Evolutionary conservation across 306 rosid genomes (phyloP), one percentile per base, ranked within the genome.

Genomic region (Quercus suber): DNA sequence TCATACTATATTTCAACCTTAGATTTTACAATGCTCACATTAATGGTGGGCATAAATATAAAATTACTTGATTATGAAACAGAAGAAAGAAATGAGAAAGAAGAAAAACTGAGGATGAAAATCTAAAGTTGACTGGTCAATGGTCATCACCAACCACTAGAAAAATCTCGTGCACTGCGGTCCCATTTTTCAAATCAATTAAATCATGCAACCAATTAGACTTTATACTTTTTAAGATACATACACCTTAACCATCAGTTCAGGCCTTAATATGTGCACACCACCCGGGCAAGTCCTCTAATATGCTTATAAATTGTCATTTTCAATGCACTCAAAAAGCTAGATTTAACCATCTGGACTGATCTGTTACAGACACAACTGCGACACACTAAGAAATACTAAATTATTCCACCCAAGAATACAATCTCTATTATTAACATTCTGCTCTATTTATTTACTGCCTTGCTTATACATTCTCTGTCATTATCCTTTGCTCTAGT

Each of bases 321-420:
- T 53, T 70, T 73, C 77, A 69, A 28, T 28, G 60, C 81, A 21
- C 57, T 80, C 68, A 55, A 3, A 49, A 55, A 57, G 70, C 78
- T 14, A 60, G 67, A 68, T 45, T 33, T 8, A 49, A 35, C 41
- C 52, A 19, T 49, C 37, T 30, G 23, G 71, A 5, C 28, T 64
- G 45, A 35, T n/a, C 1, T 17, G 53, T 3, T 49, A 49, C 53
- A 49, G 53, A 49, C 53, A 49, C 53, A 49, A 12, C 53, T 49
- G 15, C 53, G 53, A 49, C 53, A 49, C 53, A 12, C 1, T 49
- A 49, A 11, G 53, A 49, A 49, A 10, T 49, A 49, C 53, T 49
- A 8, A 2, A 41, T 41, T 13, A 49, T 49, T 12, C 53, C 53
- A 49, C 12, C n/a, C 53, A 49, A 49, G 53, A 10, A 10, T 49